A percentile compares a stretch with the other conserved stretches of the same genome.
Evolutionary conservation across 495 filamentous ascomycete genomes (phyloP).

Genomic region (Apodospora peruviana): DNA sequence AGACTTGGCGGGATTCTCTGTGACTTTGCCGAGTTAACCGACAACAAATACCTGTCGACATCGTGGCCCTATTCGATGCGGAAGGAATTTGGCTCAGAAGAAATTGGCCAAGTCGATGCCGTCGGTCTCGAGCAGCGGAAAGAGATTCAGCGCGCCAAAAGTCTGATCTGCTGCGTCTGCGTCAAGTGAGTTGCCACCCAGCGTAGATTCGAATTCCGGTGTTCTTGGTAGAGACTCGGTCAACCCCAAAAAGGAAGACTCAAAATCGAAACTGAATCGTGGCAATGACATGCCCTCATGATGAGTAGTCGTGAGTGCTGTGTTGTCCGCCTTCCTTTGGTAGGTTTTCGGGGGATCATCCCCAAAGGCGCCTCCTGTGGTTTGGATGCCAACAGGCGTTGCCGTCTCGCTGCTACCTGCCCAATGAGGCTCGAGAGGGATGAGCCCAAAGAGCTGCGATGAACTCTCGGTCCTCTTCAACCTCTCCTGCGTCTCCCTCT

Average conservation of each 20-base stretch:
- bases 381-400: not conserved
- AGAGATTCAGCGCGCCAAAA: slow-evolving; percentile 38
- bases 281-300: too few relatives aligned
- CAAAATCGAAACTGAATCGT: slow-evolving; percentile 21
- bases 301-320: too few relatives aligned
- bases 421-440: slow-evolving; percentile 18
- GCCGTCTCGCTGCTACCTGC: not conserved
- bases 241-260: slow-evolving; percentile 20
- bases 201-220: slow-evolving; percentile 19
- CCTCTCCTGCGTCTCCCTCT: slow-evolving; percentile 32
- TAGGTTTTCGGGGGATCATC: not conserved
- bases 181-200: slow-evolving; percentile 18
- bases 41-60: too few relatives aligned
- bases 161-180: slow-evolving; percentile 29
- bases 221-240: slow-evolving; percentile 13
- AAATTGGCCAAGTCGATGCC: slow-evolving; percentile 41
- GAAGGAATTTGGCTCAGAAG: slow-evolving; percentile 23
- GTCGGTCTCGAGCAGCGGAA: slow-evolving; percentile 37
- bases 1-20: too few relatives aligned
- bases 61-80: not conserved
- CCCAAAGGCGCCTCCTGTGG: not conserved
- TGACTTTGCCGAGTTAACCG: too few relatives aligned
- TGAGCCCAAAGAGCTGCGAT: slow-evolving; percentile 36
- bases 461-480: slow-evolving; percentile 35
- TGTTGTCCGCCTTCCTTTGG: not conserved